Conservation (phyloP, 208 protist species). For the Eutreptiella sp. region DNA sequence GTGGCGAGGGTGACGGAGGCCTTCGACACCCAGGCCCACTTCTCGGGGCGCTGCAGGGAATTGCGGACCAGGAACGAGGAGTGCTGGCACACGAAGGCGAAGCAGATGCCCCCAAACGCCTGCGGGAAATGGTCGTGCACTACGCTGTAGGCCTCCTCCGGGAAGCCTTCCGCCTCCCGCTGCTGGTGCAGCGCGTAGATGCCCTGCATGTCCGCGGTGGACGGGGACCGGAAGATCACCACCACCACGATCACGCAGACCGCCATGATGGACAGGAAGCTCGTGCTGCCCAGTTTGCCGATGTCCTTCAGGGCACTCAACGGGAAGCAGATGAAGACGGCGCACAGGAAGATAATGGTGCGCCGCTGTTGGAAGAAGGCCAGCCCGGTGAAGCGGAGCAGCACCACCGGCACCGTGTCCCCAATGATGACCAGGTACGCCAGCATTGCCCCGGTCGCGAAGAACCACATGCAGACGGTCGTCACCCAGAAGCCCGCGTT, state of each 20-base stretch:
- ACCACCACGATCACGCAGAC: conserved; percentile 11
- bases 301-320: conserved; percentile 13
- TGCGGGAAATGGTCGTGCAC: neutral
- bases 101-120: conserved; percentile 7
- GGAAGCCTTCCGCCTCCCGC: neutral
- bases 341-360: conserved; percentile 4
- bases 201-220: neutral
- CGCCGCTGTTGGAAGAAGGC: conserved; percentile 7
- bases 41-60: neutral
- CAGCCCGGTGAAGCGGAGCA: neutral
- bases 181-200: neutral
- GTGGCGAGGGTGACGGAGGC: conserved; percentile 15
- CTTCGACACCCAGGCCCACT: neutral
- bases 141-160: neutral
- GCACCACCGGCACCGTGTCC: conserved; percentile 17
- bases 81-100: conserved; percentile 19
- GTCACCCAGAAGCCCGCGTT: conserved; percentile 21
- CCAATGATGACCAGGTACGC: conserved; percentile 27
- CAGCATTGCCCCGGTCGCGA: conserved; percentile 25
- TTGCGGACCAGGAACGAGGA: conserved; percentile 21
- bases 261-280: conserved; percentile 6
- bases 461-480: conserved; percentile 17
- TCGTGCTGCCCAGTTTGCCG: conserved; percentile 23
- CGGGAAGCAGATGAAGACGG: conserved; percentile 13
- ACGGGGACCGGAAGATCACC: neutral